Percentiles rank a stretch among this genome's conserved stretches.
phyloP scores from a whole-genome alignment of 2,329 filamentous ascomycete genomes.

The Tolypocladium pustulatum region DNA sequence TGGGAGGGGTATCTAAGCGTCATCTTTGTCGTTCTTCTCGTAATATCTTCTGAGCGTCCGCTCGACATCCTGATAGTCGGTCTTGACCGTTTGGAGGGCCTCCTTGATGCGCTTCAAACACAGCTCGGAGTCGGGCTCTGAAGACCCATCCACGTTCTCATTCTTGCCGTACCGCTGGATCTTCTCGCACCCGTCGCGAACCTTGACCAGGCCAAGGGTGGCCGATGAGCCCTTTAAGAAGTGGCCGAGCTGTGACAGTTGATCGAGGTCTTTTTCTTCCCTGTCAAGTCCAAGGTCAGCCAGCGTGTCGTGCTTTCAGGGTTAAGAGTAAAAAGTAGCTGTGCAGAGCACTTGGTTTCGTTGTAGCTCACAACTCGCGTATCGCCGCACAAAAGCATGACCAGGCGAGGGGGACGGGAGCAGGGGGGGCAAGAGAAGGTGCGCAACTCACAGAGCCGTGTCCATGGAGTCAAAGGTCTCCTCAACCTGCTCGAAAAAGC shows the following conservation, averaged over 20 bases:
- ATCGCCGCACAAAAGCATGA: not conserved
- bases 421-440: not conserved
- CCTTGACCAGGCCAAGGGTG: constrained; percentile 80
- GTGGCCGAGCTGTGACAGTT: constrained; percentile 77
- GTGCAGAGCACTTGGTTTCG: not conserved
- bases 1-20: constrained; percentile 6
- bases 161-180: constrained; percentile 86
- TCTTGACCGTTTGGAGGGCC: constrained; percentile 61
- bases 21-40: constrained; percentile 12
- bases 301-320: not conserved
- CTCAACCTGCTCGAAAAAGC: constrained; percentile 87
- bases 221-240: constrained; percentile 97
- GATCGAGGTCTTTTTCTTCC: constrained; percentile 53
- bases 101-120: constrained; percentile 61
- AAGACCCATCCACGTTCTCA: constrained; percentile 66
- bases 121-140: constrained; percentile 53
- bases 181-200: constrained; percentile 90
- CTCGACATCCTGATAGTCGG: constrained; percentile 67
- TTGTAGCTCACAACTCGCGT: not conserved
- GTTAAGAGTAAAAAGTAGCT: not conserved
- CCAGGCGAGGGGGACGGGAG: not conserved
- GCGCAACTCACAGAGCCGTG: constrained; percentile 57
- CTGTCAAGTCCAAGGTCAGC: constrained; percentile 31
- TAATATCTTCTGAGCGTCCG: constrained; percentile 60
- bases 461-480: constrained; percentile 83